phyloP scores from a whole-genome alignment of 495 filamentous ascomycete species.

The Margaritispora aquatica region DNA sequence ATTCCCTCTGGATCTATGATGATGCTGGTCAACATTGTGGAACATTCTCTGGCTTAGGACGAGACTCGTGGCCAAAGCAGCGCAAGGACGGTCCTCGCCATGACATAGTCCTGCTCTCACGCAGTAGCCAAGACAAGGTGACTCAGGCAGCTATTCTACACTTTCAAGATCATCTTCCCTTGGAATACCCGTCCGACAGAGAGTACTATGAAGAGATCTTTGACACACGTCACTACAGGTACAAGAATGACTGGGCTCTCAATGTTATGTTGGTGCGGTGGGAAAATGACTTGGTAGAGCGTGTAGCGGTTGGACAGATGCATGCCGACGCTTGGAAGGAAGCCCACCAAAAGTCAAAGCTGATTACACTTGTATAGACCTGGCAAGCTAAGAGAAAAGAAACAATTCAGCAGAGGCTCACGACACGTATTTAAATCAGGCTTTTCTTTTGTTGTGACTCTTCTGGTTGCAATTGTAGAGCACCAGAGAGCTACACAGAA shows the following conservation, averaged over 20 bases:
- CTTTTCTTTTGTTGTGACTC: background rate
- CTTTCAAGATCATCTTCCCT: background rate
- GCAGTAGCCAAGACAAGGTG: background rate
- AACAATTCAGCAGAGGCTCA: background rate
- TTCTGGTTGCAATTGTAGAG: background rate
- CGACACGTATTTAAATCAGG: background rate
- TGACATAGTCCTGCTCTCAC: background rate
- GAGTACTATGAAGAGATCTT: background rate
- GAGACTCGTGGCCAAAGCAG: background rate
- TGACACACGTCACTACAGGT: background rate
- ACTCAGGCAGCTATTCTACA: background rate
- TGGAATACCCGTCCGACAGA: background rate
- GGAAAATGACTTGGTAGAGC: background rate
- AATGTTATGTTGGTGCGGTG: conserved; percentile 3
- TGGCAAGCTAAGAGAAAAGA: background rate
- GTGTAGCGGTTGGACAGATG: conserved; percentile 1
- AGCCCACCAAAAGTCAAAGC: background rate
- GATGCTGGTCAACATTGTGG: background rate
- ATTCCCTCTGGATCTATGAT: background rate
- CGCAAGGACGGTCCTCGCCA: background rate
- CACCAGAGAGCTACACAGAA: background rate
- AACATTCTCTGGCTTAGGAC: background rate
- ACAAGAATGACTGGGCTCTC: background rate
- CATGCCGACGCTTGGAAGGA: conserved; percentile 3
- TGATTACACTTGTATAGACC: background rate